phyloP scores from a whole-genome alignment of 192 early-diverging fungal species.

The Backusella australiensis region DNA sequence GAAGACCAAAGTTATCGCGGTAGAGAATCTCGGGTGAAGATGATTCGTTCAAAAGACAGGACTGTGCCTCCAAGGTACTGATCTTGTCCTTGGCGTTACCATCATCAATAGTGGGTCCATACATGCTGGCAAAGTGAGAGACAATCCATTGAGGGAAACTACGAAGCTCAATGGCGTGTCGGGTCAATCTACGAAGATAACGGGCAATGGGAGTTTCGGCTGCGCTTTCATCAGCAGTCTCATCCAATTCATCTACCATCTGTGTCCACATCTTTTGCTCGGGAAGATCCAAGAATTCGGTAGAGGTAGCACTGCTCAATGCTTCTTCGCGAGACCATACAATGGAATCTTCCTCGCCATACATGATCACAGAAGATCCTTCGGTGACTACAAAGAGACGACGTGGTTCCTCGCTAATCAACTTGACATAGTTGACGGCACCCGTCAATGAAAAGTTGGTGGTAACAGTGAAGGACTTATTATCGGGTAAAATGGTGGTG shows the following conservation, averaged over 20 bases:
- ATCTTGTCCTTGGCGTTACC: slow-evolving; percentile 16
- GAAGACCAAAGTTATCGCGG: slow-evolving; percentile 76
- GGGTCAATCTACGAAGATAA: slow-evolving; percentile 59
- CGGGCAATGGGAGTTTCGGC: slow-evolving; percentile 53
- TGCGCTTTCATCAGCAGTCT: slow-evolving; percentile 45
- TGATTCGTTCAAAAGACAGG: slow-evolving; percentile 9
- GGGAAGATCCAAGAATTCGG: slow-evolving; percentile 83
- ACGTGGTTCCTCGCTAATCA: slow-evolving; percentile 17
- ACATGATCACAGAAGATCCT: slow-evolving; percentile 58
- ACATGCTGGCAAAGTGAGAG: slow-evolving; percentile 33
- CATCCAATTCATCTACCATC: slow-evolving; percentile 64
- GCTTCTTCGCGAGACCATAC: slow-evolving; percentile 90
- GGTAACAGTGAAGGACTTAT: neutral
- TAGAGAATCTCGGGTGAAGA: slow-evolving; percentile 30
- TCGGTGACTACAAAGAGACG: slow-evolving; percentile 55
- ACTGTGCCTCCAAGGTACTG: slow-evolving; percentile 9
- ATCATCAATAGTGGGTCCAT: neutral
- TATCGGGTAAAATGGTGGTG: neutral
- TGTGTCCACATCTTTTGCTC: slow-evolving; percentile 65
- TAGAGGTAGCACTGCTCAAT: slow-evolving; percentile 63
- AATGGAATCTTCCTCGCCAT: slow-evolving; percentile 35
- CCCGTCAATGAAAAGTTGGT: slow-evolving; percentile 24
- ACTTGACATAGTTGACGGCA: slow-evolving; percentile 19
- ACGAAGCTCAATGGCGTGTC: slow-evolving; percentile 50
- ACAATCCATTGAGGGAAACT: slow-evolving; percentile 45